A percentile compares a stretch with the other conserved stretches of the same genome.
Conservation (phyloP, 768 basidiomycete species). For the Pisolithus albus region DNA sequence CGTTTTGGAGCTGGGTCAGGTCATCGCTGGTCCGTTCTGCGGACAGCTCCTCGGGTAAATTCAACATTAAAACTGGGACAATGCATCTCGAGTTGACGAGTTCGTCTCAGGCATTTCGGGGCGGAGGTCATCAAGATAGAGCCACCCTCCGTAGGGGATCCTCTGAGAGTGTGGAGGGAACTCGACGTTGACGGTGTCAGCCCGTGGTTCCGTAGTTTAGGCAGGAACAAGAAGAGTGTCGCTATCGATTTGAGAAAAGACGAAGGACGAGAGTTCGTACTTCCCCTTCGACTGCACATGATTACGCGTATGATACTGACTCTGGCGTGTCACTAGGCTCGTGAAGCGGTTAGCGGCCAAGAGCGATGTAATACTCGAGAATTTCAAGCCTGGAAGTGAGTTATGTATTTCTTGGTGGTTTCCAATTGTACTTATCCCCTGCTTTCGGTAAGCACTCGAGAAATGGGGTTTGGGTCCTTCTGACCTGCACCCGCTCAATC, state of each 20-base stretch:
- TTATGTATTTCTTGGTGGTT: not conserved
- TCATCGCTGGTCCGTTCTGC: constrained; percentile 68
- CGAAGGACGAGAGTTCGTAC: constrained; percentile 44
- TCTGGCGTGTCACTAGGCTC: constrained; percentile 33
- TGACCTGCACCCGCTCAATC: constrained; percentile 64
- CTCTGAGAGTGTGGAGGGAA: constrained; percentile 65
- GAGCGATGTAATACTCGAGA: constrained; percentile 64
- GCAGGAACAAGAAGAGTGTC: constrained; percentile 68
- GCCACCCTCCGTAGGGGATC: constrained; percentile 56
- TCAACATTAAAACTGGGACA: not conserved
- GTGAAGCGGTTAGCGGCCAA: constrained; percentile 54
- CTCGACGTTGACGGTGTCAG: constrained; percentile 64
- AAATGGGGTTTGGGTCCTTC: constrained; percentile 61
- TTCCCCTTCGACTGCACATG: not conserved
- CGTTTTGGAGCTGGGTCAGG: constrained; percentile 62
- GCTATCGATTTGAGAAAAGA: constrained; percentile 56
- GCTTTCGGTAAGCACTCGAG: constrained; percentile 45
- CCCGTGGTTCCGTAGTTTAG: constrained; percentile 70
- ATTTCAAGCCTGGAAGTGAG: constrained; percentile 71
- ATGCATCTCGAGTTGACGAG: not conserved
- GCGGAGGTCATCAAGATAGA: constrained; percentile 72
- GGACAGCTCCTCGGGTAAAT: constrained; percentile 64
- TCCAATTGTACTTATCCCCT: not conserved
- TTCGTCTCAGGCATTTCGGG: constrained; percentile 49
- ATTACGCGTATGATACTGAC: not conserved